These are phyloP conservation scores for Nissolia schottii DNA, from an alignment of 306 rosid species.

Conservation along the genomic window DNA sequence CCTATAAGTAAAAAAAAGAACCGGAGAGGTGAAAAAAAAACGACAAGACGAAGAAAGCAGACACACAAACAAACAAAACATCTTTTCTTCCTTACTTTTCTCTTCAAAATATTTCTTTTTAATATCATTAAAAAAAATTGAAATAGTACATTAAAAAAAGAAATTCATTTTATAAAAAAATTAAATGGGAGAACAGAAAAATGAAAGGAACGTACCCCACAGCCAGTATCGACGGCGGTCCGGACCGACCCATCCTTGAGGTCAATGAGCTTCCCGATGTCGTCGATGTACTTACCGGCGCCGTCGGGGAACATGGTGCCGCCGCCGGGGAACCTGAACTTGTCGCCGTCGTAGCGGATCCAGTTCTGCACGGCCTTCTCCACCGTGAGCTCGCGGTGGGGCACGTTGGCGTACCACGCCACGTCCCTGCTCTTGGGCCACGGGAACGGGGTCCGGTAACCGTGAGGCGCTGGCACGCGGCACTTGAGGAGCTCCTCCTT, in stretches of 20 bases:
- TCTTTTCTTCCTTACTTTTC: not conserved
- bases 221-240: constrained; percentile 90
- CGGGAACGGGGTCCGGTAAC: constrained; percentile 54
- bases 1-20: not conserved
- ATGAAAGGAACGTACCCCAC: constrained; percentile 53
- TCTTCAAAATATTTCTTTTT: not conserved
- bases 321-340: constrained; percentile 75
- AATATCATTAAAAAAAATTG: not conserved
- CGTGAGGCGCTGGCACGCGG: constrained; percentile 69
- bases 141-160: too few relatives aligned
- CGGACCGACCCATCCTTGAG: constrained; percentile 59
- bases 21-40: not conserved
- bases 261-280: constrained; percentile 50
- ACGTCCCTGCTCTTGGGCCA: constrained; percentile 80
- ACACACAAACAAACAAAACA: not conserved
- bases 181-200: too few relatives aligned
- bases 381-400: constrained; percentile 74
- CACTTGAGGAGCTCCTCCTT: constrained; percentile 50
- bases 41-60: not conserved
- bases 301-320: constrained; percentile 91
- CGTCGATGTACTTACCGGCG: constrained; percentile 79
- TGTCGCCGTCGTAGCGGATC: constrained; percentile 63
- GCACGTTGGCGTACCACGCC: constrained; percentile 83
- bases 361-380: constrained; percentile 95
- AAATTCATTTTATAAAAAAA: too few relatives aligned